These are phyloP conservation scores for Zygosaccharomyces sapae DNA, from an alignment of 1,139 yeast genomes.

Conservation along the genomic window DNA sequence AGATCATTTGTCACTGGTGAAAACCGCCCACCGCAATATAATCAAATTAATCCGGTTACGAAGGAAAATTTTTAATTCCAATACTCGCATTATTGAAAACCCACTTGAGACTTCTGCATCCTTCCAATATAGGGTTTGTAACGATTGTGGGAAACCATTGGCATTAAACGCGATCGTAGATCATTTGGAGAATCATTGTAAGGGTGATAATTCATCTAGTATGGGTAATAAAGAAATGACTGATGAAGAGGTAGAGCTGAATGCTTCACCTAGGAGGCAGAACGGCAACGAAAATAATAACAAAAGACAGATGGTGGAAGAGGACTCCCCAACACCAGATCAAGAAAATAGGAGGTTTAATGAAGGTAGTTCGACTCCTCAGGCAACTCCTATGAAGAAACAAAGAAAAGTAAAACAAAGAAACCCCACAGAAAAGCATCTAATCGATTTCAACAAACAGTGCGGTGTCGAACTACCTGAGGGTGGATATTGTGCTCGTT, in stretches of 20 bases:
- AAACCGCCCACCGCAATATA: slow-evolving; percentile 19
- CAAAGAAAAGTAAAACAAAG: slow-evolving; percentile 46
- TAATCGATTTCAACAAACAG: slow-evolving; percentile 90
- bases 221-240: slow-evolving; percentile 11
- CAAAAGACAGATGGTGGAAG: slow-evolving; percentile 37
- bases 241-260: slow-evolving; percentile 10
- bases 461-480: slow-evolving; percentile 93
- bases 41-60: slow-evolving; percentile 16
- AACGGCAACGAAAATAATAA: slow-evolving; percentile 33
- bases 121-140: slow-evolving; percentile 59
- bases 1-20: slow-evolving; percentile 22
- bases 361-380: slow-evolving; percentile 13
- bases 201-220: slow-evolving; percentile 9
- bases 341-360: slow-evolving; percentile 18
- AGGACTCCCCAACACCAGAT: slow-evolving; percentile 19
- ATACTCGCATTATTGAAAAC: slow-evolving; percentile 34
- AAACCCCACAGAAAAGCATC: slow-evolving; percentile 64
- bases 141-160: slow-evolving; percentile 61
- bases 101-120: slow-evolving; percentile 41
- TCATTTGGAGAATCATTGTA: slow-evolving; percentile 42
- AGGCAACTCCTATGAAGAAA: slow-evolving; percentile 37
- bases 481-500: slow-evolving; percentile 92
- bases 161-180: slow-evolving; percentile 25
- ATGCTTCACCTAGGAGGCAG: slow-evolving; percentile 10
- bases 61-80: slow-evolving; percentile 23